Evolutionary conservation across 192 early-diverging fungal species (phyloP), one percentile per base, ranked within the genome.

Genomic region (Geranomyces michiganensis): DNA sequence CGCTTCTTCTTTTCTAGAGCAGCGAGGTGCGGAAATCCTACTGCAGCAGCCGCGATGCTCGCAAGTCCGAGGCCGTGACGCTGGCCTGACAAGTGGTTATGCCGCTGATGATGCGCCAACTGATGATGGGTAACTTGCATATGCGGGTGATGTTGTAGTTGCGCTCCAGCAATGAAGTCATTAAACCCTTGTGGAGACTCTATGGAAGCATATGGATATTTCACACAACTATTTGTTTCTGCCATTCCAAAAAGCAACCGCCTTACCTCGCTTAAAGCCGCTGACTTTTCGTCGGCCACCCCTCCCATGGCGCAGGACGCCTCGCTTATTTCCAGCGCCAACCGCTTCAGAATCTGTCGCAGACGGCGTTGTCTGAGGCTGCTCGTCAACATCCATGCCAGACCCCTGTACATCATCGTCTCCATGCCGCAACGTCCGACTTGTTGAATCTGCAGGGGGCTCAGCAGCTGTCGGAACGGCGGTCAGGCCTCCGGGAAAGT

Each of bases 261-360:
- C 13, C 14, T 24, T 64, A 64, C 62, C 62, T 64, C 62, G 33
- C 21, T 64, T 64, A 36, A 64, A 64, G 14, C 62, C 62, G 41
- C 62, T 64, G 62, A 64, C 43, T 45, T 64, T 64, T 29, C 62
- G 3, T 45, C 62, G 15, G 33, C 6, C 62, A 4, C 62, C 51
- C 17, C 51, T 4, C 24, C 51, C 24, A 53, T 53, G 19, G 36
- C 36, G 36, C 51, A 24, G 4, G 17, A 53, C 51, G n/a, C 19
- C 51, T 24, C 51, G n/a, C 51, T 26, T 53, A 17, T 24, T 53
- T 26, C 51, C 51, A 53, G 4, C 17, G 4, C n/a, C 51, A 53
- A 53, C 7, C 3, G 51, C 17, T 7, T 53, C 51, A 24, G 51
- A 53, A 9, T 26, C 51, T 17, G 51, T 24, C 17, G 24, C 51